Evolutionary conservation across 768 basidiomycete genomes (phyloP).

Genomic region (Suillus americanus): DNA sequence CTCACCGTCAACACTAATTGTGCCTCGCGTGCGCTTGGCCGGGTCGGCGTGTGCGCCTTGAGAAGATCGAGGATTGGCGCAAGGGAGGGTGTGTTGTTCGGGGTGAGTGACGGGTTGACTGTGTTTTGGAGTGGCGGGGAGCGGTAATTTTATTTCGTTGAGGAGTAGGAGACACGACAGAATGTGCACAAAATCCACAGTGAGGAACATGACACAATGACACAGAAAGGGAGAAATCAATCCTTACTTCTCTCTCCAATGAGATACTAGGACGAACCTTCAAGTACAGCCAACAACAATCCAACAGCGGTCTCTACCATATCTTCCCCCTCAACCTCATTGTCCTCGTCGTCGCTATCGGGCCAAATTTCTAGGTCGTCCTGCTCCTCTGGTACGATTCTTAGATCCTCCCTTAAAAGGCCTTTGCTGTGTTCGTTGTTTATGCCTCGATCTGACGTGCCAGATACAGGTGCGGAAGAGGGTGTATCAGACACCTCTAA

Average conservation of each 20-base stretch:
- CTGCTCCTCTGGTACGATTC: conserved; percentile 36
- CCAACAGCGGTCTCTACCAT: conserved; percentile 78
- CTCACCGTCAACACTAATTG: conserved; percentile 83
- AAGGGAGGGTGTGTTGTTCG: not conserved
- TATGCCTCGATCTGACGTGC: conserved; percentile 1
- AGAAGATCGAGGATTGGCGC: not conserved
- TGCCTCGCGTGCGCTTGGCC: conserved; percentile 72
- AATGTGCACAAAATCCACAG: conserved; percentile 61
- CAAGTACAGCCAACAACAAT: conserved; percentile 79
- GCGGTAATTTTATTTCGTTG: conserved; percentile 46
- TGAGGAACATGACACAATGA: conserved; percentile 6
- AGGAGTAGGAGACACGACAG: conserved; percentile 57
- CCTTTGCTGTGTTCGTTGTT: conserved; percentile 12
- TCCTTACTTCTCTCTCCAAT: not conserved
- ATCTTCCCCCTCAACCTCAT: conserved; percentile 46
- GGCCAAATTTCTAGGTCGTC: conserved; percentile 46
- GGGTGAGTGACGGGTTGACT: not conserved
- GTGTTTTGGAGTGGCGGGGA: conserved; percentile 7
- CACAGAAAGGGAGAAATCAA: not conserved
- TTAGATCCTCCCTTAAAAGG: conserved; percentile 35
- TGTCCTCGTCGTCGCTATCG: conserved; percentile 56
- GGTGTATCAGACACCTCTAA: conserved; percentile 43
- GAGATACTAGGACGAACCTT: conserved; percentile 52
- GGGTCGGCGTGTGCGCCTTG: conserved; percentile 34
- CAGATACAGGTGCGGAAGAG: conserved; percentile 4